These are phyloP conservation scores for Boeremia lycopersici DNA, from an alignment of 2,329 filamentous ascomycete species.

Conservation along the genomic window DNA sequence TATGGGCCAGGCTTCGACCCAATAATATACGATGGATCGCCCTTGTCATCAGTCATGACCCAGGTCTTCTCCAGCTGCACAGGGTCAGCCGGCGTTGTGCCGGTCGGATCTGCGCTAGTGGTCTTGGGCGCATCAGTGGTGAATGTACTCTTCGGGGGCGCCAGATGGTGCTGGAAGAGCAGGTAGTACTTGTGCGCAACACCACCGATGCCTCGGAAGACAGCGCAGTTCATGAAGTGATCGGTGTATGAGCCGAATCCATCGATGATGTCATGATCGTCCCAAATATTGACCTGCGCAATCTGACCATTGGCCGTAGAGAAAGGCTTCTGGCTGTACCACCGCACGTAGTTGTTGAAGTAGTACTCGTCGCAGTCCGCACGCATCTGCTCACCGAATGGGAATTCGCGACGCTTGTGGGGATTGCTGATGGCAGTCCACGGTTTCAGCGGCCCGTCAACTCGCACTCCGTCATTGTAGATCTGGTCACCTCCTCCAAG, in stretches of 20 bases:
- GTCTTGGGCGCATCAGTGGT: conserved; percentile 73
- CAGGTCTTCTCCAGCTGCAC: conserved; percentile 76
- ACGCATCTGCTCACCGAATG: conserved; percentile 70
- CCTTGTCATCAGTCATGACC: conserved; percentile 63
- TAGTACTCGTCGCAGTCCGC: conserved; percentile 66
- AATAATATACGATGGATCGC: conserved; percentile 78
- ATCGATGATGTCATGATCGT: conserved; percentile 70
- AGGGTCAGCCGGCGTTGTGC: conserved; percentile 65
- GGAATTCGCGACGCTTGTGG: conserved; percentile 62
- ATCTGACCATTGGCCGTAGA: conserved; percentile 66
- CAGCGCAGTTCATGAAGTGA: conserved; percentile 69
- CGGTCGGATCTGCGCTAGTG: conserved; percentile 54
- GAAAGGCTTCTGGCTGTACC: conserved; percentile 74
- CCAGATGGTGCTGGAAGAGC: conserved; percentile 75
- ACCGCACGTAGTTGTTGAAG: conserved; percentile 65
- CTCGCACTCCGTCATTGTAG: conserved; percentile 78
- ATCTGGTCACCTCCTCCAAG: conserved; percentile 91
- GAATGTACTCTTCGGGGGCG: conserved; percentile 83
- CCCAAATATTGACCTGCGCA: conserved; percentile 69
- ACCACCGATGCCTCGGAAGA: conserved; percentile 69
- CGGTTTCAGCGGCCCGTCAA: conserved; percentile 75
- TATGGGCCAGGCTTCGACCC: conserved; percentile 74
- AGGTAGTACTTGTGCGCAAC: conserved; percentile 66
- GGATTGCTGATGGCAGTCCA: conserved; percentile 68
- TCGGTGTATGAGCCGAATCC: conserved; percentile 71